phyloP scores from a whole-genome alignment of 495 filamentous ascomycete genomes.

The Collariella sp. region DNA sequence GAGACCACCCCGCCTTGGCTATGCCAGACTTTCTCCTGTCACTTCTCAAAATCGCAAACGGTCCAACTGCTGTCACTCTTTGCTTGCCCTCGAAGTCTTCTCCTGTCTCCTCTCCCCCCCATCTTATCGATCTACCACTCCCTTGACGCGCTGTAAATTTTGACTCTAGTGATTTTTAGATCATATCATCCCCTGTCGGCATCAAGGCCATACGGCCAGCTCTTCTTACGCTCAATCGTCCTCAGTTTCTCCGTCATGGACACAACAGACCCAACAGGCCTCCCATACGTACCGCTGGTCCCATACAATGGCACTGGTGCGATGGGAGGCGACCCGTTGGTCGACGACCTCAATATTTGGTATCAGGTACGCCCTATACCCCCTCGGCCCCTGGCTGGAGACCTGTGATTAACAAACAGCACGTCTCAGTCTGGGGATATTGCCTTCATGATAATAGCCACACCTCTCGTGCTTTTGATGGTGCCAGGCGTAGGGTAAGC shows the following conservation, averaged over 20 bases:
- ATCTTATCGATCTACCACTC: too few relatives aligned
- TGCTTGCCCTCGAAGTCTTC: too few relatives aligned
- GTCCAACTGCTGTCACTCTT: too few relatives aligned
- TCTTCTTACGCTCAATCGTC: background rate
- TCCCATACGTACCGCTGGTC: slow-evolving; percentile 43
- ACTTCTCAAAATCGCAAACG: too few relatives aligned
- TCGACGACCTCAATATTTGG: slow-evolving; percentile 67
- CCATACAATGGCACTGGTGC: slow-evolving; percentile 60
- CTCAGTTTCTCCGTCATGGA: slow-evolving; percentile 20
- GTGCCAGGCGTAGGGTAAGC: slow-evolving; percentile 73
- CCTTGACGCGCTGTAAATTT: too few relatives aligned
- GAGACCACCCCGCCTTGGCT: too few relatives aligned
- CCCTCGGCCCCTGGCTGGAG: background rate
- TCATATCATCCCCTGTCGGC: background rate
- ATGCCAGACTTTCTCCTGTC: too few relatives aligned
- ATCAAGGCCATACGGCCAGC: too few relatives aligned
- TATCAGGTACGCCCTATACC: slow-evolving; percentile 52
- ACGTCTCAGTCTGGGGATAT: slow-evolving; percentile 68
- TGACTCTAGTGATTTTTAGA: too few relatives aligned
- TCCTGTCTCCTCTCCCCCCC: too few relatives aligned
- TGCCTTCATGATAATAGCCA: slow-evolving; percentile 79
- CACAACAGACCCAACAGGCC: slow-evolving; percentile 30
- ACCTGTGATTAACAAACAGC: slow-evolving; percentile 8
- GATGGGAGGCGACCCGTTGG: slow-evolving; percentile 67
- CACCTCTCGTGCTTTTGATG: slow-evolving; percentile 95